These are phyloP conservation scores for Penicillium steckii DNA, from an alignment of 495 filamentous ascomycete genomes.

Conservation along the genomic window DNA sequence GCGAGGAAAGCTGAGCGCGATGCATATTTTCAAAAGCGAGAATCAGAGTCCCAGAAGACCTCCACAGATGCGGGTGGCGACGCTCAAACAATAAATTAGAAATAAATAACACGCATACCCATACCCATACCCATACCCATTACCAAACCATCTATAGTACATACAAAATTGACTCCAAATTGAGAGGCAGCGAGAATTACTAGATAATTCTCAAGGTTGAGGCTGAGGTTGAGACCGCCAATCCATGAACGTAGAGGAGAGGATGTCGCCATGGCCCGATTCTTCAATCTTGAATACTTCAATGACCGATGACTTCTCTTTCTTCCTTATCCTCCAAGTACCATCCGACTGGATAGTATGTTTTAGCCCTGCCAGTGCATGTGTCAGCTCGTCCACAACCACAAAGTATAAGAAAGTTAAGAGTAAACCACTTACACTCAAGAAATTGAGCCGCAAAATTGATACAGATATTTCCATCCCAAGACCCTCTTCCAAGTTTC, in stretches of 20 bases:
- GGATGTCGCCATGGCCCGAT: conserved; percentile 69
- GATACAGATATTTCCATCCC: conserved; percentile 91
- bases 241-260: conserved; percentile 71
- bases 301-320: conserved; percentile 53
- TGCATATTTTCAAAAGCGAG: conserved; percentile 26
- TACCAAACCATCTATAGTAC: background rate
- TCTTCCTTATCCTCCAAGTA: conserved; percentile 77
- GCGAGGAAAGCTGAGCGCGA: conserved; percentile 32
- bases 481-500: conserved; percentile 58
- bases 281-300: conserved; percentile 73
- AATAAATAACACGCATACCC: no score
- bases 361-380: conserved; percentile 56
- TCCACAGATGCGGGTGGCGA: background rate
- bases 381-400: background rate
- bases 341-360: conserved; percentile 65
- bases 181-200: background rate
- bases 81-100: no score
- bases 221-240: conserved; percentile 53
- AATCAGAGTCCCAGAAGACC: conserved; percentile 10
- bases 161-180: background rate
- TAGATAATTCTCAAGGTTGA: background rate
- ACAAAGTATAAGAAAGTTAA: conserved; percentile 4
- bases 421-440: conserved; percentile 53
- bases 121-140: no score
- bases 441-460: conserved; percentile 79